Evolutionary conservation across 768 basidiomycete species (phyloP), one percentile per base, ranked within the genome.

Genomic region (Tricholoma flavovirens): DNA sequence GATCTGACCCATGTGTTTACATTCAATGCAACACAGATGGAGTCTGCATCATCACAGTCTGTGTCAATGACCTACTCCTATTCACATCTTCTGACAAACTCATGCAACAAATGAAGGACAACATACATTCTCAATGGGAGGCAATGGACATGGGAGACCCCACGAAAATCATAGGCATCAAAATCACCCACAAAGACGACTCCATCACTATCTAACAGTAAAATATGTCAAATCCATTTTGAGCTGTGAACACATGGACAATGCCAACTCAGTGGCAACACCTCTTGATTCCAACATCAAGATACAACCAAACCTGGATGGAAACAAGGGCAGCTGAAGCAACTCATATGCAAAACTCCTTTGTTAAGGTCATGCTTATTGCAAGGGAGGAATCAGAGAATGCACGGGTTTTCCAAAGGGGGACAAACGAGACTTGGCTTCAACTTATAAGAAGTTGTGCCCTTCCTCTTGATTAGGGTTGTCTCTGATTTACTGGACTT

Each of bases 21-120:
- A 19, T 40, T 19, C 15, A 17, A 40, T 3, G 6, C 15, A 17
- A 40, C 7, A 5, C 3, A 19, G 38, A 40, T 40, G 38, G 38
- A 40, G 6, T 38, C 11, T 38, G 12, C 15, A 40, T 40, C 1
- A 38, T 49, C 14, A 53, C 53, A 1, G 60, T 58, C 4, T 58
- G 53, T 49, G 60, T 60, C 9, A 43, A 60, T n/a, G 49, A 60
- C 42, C 14, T 51, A 26, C 40, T 58, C 15, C 24, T 57, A 17
- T 57, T 56, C 17, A 36, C 58, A 21, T 17, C 22, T 7, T n/a
- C 24, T n/a, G 24, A 50, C 49, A 5, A 30, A n/a, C 15, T 52
- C 5, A 59, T 59, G 56, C 15, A 45, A 51, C 46, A 40, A 15
- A 50, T 50, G 21, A 50, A 54, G 46, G 9, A 14, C 17, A 1